Evolutionary conservation across 2,329 filamentous ascomycete species (phyloP).

Genomic region (Fusarium solani-melongenae): DNA sequence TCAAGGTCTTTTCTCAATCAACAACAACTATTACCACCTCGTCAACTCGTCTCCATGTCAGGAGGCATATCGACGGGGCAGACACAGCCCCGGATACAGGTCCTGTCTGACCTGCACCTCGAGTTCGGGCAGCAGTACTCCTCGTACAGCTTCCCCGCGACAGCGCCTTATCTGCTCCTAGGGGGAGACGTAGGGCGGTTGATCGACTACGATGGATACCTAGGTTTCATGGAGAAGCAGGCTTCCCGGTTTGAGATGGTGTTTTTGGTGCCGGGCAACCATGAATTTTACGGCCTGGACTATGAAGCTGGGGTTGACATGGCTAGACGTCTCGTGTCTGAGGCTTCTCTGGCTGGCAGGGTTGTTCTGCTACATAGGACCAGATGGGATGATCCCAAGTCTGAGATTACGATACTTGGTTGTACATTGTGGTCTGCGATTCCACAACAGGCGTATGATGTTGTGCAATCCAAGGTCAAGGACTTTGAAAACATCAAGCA

Average conservation of each 20-base stretch:
- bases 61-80: neutral
- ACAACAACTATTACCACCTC: neutral
- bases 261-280: constrained; percentile 62
- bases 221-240: constrained; percentile 53
- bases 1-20: neutral
- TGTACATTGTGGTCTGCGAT: constrained; percentile 67
- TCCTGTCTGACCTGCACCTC: constrained; percentile 61
- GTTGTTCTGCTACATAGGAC: constrained; percentile 56
- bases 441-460: constrained; percentile 46
- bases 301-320: constrained; percentile 48
- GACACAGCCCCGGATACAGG: constrained; percentile 10
- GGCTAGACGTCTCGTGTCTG: constrained; percentile 50
- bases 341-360: constrained; percentile 48
- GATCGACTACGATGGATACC: constrained; percentile 55
- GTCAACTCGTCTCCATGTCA: neutral
- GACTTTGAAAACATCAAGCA: constrained; percentile 62
- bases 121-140: constrained; percentile 55
- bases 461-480: constrained; percentile 57
- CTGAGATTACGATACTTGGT: constrained; percentile 60
- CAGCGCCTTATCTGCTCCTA: constrained; percentile 55
- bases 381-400: constrained; percentile 50
- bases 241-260: constrained; percentile 53
- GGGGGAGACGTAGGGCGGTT: constrained; percentile 62
- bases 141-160: constrained; percentile 51
- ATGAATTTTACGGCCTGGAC: constrained; percentile 60